phyloP scores from a whole-genome alignment of 2,329 filamentous ascomycete genomes.

The Colletotrichum lupini region DNA sequence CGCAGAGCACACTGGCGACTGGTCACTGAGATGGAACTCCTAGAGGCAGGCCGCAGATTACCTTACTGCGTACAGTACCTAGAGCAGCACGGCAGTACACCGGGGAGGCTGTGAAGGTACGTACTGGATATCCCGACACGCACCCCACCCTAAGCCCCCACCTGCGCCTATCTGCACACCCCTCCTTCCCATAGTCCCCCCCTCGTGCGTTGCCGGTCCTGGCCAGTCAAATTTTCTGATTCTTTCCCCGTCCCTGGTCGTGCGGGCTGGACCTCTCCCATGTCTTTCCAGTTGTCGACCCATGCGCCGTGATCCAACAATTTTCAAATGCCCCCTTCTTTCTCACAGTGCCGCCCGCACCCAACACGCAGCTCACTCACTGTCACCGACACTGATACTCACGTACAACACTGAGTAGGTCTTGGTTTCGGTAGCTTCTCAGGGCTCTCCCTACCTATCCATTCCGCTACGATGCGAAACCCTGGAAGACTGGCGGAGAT shows the following conservation, averaged over 20 bases:
- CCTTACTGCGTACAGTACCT: no score
- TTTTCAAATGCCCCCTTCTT: neutral
- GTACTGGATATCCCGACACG: neutral
- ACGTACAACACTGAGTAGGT: no score
- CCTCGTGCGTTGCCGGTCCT: slow-evolving; percentile 1
- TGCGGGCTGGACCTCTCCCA: slow-evolving; percentile 17
- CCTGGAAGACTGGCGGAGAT: slow-evolving; percentile 1
- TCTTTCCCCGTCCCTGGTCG: neutral
- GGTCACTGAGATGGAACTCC: neutral
- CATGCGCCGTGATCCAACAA: neutral
- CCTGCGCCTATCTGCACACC: neutral
- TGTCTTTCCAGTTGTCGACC: neutral
- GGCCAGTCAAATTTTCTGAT: slow-evolving; percentile 6
- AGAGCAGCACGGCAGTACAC: neutral
- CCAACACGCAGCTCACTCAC: neutral
- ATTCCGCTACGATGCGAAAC: neutral
- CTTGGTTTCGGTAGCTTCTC: no score
- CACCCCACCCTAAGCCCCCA: neutral
- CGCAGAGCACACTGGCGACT: neutral
- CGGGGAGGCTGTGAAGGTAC: neutral
- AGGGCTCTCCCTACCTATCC: neutral
- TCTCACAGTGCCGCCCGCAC: neutral
- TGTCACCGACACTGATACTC: neutral
- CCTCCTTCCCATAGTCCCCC: neutral
- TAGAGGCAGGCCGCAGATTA: neutral